These are phyloP conservation scores for Coemansia biformis DNA, from an alignment of 192 early-diverging fungal genomes.

Conservation along the genomic window DNA sequence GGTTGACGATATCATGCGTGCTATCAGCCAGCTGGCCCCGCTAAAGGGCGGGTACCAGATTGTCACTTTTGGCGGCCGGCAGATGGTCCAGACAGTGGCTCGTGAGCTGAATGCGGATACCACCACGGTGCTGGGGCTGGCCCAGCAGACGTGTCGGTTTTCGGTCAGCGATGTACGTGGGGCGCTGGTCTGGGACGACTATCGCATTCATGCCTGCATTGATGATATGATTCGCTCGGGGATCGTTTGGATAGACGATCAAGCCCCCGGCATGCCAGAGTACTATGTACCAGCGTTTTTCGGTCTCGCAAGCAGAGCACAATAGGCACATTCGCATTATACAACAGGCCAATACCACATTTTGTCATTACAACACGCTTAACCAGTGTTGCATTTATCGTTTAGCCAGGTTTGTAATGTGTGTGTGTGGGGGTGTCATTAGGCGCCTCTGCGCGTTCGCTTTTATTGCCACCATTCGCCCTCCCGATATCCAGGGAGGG, in stretches of 20 bases:
- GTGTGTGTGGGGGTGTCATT: too few relatives aligned
- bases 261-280: slow-evolving; percentile 10
- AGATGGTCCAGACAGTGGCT: slow-evolving; percentile 85
- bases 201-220: slow-evolving; percentile 29
- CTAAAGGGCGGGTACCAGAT: slow-evolving; percentile 87
- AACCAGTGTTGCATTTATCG: too few relatives aligned
- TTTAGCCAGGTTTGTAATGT: too few relatives aligned
- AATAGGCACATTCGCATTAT: too few relatives aligned
- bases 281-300: slow-evolving; percentile 47
- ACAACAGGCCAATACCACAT: too few relatives aligned
- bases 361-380: too few relatives aligned
- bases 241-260: slow-evolving; percentile 40
- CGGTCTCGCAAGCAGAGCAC: neutral
- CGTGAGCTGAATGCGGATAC: slow-evolving; percentile 84
- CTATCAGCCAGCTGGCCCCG: slow-evolving; percentile 81
- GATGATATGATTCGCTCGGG: slow-evolving; percentile 44
- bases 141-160: slow-evolving; percentile 54
- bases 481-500: too few relatives aligned
- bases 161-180: slow-evolving; percentile 21
- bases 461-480: too few relatives aligned
- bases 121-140: slow-evolving; percentile 60
- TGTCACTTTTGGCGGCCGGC: slow-evolving; percentile 67
- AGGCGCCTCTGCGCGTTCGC: too few relatives aligned
- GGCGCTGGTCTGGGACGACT: slow-evolving; percentile 30
- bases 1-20: slow-evolving; percentile 82